phyloP scores from a whole-genome alignment of 768 basidiomycete species.

The Amanita exitialis region DNA sequence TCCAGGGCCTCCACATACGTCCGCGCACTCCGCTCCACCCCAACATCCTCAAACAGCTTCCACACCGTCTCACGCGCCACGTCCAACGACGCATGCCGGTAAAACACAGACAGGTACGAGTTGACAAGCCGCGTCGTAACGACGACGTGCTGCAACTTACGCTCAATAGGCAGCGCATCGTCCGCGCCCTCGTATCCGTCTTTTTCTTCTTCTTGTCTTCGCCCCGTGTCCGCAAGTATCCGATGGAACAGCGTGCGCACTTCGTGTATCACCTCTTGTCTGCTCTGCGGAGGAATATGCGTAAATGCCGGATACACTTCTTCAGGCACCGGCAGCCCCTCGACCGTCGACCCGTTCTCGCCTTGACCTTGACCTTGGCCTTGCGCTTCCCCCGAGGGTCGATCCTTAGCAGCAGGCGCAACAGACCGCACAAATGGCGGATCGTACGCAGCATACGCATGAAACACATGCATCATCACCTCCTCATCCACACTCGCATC shows the following conservation, averaged over 20 bases:
- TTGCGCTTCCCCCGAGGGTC: slow-evolving; percentile 3
- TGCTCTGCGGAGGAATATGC: slow-evolving; percentile 62
- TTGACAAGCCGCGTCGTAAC: slow-evolving; percentile 60
- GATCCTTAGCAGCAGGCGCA: slow-evolving; percentile 30
- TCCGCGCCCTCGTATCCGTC: slow-evolving; percentile 4
- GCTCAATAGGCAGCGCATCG: not conserved
- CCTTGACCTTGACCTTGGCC: not conserved
- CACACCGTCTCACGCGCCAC: slow-evolving; percentile 39
- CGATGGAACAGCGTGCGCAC: slow-evolving; percentile 53
- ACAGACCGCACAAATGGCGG: slow-evolving; percentile 53
- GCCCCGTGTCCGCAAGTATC: slow-evolving; percentile 34
- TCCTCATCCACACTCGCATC: slow-evolving; percentile 45
- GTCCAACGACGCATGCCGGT: slow-evolving; percentile 41
- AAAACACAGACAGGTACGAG: slow-evolving; percentile 74
- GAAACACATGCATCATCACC: slow-evolving; percentile 76
- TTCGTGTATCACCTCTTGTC: slow-evolving; percentile 65
- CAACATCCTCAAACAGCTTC: slow-evolving; percentile 32
- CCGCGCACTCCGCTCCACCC: slow-evolving; percentile 37
- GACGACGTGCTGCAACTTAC: slow-evolving; percentile 46
- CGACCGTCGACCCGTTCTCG: not conserved
- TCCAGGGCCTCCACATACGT: slow-evolving; percentile 62
- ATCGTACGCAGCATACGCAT: slow-evolving; percentile 75
- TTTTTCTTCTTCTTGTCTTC: not conserved
- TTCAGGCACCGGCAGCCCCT: slow-evolving; percentile 8
- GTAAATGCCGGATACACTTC: slow-evolving; percentile 24